Evolutionary conservation across 352 stramenopile genomes (phyloP).

Genomic region (Phytophthora pini): DNA sequence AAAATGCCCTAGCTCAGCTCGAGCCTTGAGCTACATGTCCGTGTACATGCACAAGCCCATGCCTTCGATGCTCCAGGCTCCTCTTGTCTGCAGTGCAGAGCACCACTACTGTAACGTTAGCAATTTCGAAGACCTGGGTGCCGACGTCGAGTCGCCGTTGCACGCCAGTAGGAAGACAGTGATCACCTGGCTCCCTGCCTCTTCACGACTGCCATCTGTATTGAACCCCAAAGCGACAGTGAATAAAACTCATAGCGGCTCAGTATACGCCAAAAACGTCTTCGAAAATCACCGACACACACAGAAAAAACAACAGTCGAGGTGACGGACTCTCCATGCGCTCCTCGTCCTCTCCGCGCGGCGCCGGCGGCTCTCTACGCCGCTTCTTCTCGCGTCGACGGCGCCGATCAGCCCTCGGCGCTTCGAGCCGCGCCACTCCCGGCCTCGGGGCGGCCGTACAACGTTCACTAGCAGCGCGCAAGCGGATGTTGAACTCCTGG

Average conservation of each 20-base stretch:
- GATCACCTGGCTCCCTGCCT: slow-evolving; percentile 3
- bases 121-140: neutral
- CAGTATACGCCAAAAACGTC: slow-evolving; percentile 1
- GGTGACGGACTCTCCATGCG: slow-evolving; percentile 17
- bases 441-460: slow-evolving; percentile 16
- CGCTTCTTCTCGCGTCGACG: slow-evolving; percentile 39
- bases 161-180: slow-evolving; percentile 12
- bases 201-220: slow-evolving; percentile 13
- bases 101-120: neutral
- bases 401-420: slow-evolving; percentile 7
- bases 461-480: slow-evolving; percentile 28
- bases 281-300: slow-evolving; percentile 18
- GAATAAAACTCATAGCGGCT: neutral
- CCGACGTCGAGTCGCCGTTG: slow-evolving; percentile 1
- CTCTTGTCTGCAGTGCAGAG: too few species aligned
- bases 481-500: slow-evolving; percentile 58
- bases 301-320: slow-evolving; percentile 11
- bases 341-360: slow-evolving; percentile 21
- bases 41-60: too few species aligned
- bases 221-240: slow-evolving; percentile 4
- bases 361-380: slow-evolving; percentile 18
- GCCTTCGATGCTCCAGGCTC: too few species aligned
- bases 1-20: neutral
- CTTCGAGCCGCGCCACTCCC: neutral
- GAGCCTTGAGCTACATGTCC: too few species aligned